Conservation (phyloP, 306 rosid genomes). For the Abrus precatorius region DNA sequence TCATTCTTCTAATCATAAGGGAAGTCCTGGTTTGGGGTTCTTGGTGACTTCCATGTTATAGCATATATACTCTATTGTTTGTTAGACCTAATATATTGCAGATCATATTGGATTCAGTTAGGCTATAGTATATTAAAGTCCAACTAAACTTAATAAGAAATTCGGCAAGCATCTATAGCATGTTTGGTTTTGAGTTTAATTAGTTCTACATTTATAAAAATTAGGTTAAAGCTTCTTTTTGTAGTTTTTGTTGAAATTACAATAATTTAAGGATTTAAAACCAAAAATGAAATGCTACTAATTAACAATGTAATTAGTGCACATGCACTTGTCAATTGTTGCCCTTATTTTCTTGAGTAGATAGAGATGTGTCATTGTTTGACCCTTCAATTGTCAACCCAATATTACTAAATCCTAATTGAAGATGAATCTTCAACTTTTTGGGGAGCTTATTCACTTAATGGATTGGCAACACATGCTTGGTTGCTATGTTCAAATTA, state of each 20-base stretch:
- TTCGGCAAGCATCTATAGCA: not conserved
- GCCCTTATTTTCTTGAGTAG: not conserved
- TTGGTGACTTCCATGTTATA: constrained; percentile 50
- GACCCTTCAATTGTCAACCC: constrained; percentile 56
- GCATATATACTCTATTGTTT: constrained; percentile 19
- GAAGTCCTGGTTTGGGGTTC: constrained; percentile 7
- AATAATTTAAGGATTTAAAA: not conserved
- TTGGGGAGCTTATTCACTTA: constrained; percentile 29
- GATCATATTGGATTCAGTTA: constrained; percentile 17
- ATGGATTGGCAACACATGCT: constrained; percentile 25
- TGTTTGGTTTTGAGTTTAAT: not conserved
- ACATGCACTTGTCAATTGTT: constrained; percentile 29
- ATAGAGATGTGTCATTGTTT: constrained; percentile 39
- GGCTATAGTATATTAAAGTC: not conserved
- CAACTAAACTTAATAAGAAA: constrained; percentile 27
- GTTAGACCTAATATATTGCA: constrained; percentile 9
- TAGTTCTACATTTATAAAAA: not conserved
- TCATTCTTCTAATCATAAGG: constrained; percentile 48
- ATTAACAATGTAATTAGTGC: not conserved
- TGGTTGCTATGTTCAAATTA: constrained; percentile 1
- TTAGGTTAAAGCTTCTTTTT: not conserved
- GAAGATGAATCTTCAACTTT: constrained; percentile 32
- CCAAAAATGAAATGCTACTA: not conserved
- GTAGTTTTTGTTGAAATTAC: not conserved
- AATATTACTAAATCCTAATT: constrained; percentile 42